phyloP scores from a whole-genome alignment of 179 eudicot species.

The Sideroxylon spinosum region DNA sequence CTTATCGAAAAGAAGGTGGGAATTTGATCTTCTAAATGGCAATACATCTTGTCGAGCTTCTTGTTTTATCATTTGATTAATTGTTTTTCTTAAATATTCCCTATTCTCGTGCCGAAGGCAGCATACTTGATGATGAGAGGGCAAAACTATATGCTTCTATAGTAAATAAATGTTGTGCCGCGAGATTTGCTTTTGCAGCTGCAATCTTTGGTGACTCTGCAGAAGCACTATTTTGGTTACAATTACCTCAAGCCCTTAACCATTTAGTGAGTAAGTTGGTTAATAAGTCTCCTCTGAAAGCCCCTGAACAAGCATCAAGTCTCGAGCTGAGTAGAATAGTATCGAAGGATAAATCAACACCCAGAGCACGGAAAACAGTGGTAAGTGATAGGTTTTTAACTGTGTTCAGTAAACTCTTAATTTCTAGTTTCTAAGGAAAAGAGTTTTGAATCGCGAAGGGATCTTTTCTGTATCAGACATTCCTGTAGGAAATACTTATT shows the following conservation, averaged over 20 bases:
- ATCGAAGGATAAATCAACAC: constrained; percentile 59
- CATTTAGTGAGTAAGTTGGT: constrained; percentile 63
- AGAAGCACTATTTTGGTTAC: constrained; percentile 93
- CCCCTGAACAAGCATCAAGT: constrained; percentile 33
- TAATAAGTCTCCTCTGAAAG: constrained; percentile 52
- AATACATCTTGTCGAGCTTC: constrained; percentile 9
- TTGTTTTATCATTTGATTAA: constrained; percentile 4
- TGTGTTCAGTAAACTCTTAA: not conserved
- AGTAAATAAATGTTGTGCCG: constrained; percentile 60
- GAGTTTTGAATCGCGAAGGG: constrained; percentile 8
- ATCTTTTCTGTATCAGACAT: not conserved
- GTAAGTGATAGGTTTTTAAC: constrained; percentile 34
- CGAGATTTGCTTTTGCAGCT: constrained; percentile 92
- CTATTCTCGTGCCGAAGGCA: constrained; percentile 39
- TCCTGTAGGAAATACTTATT: not conserved
- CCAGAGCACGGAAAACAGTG: constrained; percentile 52
- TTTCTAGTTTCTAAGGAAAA: constrained; percentile 9
- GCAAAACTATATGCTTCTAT: constrained; percentile 73
- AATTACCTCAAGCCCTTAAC: constrained; percentile 74
- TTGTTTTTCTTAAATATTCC: constrained; percentile 16
- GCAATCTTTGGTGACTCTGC: constrained; percentile 85
- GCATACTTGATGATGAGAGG: constrained; percentile 90
- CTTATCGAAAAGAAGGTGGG: constrained; percentile 85
- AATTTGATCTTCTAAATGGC: constrained; percentile 15
- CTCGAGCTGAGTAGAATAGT: constrained; percentile 63